Evolutionary conservation across 2,329 filamentous ascomycete genomes (phyloP).

Genomic region (Cordyceps fumosorosea): DNA sequence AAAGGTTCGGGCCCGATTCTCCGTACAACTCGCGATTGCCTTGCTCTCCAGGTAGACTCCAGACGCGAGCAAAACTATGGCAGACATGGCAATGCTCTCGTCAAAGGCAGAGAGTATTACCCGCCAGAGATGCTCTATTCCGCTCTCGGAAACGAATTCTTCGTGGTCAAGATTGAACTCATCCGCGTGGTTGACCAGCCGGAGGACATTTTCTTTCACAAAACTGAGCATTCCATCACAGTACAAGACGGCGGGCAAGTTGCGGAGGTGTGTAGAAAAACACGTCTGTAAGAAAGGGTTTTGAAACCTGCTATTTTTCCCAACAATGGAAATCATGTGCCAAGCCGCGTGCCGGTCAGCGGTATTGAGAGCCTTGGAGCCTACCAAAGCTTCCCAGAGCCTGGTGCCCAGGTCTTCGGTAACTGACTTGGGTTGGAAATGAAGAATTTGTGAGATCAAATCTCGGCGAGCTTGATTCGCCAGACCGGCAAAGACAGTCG

Average conservation of each 20-base stretch:
- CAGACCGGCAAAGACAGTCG: conserved; percentile 35
- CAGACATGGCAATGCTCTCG: conserved; percentile 57
- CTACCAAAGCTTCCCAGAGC: conserved; percentile 70
- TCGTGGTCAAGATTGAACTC: conserved; percentile 45
- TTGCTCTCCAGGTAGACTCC: conserved; percentile 61
- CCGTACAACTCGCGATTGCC: conserved; percentile 43
- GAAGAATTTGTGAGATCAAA: conserved; percentile 52
- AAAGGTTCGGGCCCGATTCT: conserved; percentile 44
- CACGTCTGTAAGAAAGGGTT: conserved; percentile 52
- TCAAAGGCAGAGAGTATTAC: conserved; percentile 65
- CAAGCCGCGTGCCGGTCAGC: conserved; percentile 62
- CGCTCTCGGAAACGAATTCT: conserved; percentile 44
- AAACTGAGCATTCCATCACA: conserved; percentile 58
- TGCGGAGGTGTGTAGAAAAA: conserved; percentile 50
- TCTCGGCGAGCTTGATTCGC: conserved; percentile 50
- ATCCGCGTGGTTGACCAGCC: conserved; percentile 37
- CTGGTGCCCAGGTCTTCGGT: conserved; percentile 52
- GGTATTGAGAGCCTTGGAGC: conserved; percentile 50
- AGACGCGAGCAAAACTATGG: conserved; percentile 63
- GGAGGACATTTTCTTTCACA: conserved; percentile 45
- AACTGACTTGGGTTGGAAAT: conserved; percentile 55
- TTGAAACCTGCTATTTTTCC: conserved; percentile 33
- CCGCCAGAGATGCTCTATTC: conserved; percentile 72
- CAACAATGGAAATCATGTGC: conserved; percentile 53
- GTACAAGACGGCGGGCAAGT: conserved; percentile 50